Evolutionary conservation across 1,284 basidiomycete genomes (phyloP).

Genomic region (Ganoderma meredithae): DNA sequence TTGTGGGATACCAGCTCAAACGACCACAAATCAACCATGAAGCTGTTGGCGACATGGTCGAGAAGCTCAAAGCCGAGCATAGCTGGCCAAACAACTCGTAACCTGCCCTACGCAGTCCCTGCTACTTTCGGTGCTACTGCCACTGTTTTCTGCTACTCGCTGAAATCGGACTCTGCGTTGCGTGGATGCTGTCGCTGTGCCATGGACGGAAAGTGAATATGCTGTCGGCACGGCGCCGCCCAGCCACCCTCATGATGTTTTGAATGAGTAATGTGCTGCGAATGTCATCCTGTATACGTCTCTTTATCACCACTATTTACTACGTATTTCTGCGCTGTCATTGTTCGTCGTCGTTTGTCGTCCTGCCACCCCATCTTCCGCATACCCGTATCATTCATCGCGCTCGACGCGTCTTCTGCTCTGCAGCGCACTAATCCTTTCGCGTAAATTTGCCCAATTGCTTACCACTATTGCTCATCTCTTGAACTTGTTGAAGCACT

Average conservation of each 20-base stretch:
- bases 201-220: slow-evolving; percentile 8
- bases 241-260: slow-evolving; percentile 30
- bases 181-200: not conserved
- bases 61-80: slow-evolving; percentile 81
- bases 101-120: slow-evolving; percentile 10
- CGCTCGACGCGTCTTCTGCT: slow-evolving; percentile 22
- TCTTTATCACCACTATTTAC: slow-evolving; percentile 21
- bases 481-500: not conserved
- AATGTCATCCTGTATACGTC: slow-evolving; percentile 10
- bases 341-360: slow-evolving; percentile 3
- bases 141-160: not conserved
- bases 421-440: slow-evolving; percentile 28
- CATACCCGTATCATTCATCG: slow-evolving; percentile 28
- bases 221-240: not conserved
- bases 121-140: not conserved
- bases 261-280: slow-evolving; percentile 36
- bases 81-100: slow-evolving; percentile 65
- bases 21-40: slow-evolving; percentile 70
- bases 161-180: slow-evolving; percentile 7
- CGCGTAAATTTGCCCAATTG: slow-evolving; percentile 27
- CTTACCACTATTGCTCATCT: slow-evolving; percentile 12
- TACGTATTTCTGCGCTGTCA: slow-evolving; percentile 10
- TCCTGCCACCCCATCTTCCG: not conserved
- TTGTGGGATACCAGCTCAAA: slow-evolving; percentile 75
- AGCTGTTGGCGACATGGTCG: slow-evolving; percentile 76